Percentiles rank a stretch among this genome's conserved stretches.
phyloP scores from a whole-genome alignment of 768 basidiomycete genomes.

The Coprinellus micaceus region DNA sequence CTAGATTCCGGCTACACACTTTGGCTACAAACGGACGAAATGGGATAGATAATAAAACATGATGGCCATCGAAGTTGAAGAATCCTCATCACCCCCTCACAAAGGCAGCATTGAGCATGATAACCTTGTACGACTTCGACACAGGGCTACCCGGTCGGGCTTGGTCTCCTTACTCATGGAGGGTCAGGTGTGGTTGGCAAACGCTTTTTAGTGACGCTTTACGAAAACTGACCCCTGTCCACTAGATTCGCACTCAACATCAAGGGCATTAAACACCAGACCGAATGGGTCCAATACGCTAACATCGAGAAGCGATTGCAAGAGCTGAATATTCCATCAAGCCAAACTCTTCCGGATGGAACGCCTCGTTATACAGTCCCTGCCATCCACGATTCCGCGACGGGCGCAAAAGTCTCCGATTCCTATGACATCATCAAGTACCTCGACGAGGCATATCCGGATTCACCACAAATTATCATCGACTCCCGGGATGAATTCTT shows the following conservation, averaged over 20 bases:
- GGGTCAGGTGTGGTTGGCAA: slow-evolving; percentile 23
- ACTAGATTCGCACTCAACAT: slow-evolving; percentile 19
- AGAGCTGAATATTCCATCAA: background rate
- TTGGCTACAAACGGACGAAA: too few relatives aligned
- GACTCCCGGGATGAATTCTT: slow-evolving; percentile 27
- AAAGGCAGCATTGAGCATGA: too few relatives aligned
- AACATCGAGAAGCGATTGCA: slow-evolving; percentile 8
- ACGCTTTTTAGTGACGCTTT: background rate
- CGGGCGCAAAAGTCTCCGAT: slow-evolving; percentile 6
- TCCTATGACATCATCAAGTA: slow-evolving; percentile 11
- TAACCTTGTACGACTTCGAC: slow-evolving; percentile 38
- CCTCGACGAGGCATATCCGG: slow-evolving; percentile 12
- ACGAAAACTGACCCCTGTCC: background rate
- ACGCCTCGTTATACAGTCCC: slow-evolving; percentile 9
- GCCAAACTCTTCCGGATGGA: slow-evolving; percentile 1
- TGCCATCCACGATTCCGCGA: slow-evolving; percentile 3
- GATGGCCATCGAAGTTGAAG: too few relatives aligned
- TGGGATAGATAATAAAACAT: too few relatives aligned
- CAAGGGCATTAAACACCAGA: slow-evolving; percentile 2
- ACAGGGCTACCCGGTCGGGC: slow-evolving; percentile 21
- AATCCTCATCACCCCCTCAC: too few relatives aligned
- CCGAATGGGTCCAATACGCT: slow-evolving; percentile 4
- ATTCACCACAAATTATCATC: slow-evolving; percentile 10
- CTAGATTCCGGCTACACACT: too few relatives aligned
- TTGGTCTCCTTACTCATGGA: slow-evolving; percentile 36